Base-by-base conservation (phyloP, 2,329 filamentous ascomycete species). In the Aspergillus quadrilineatus region DNA sequence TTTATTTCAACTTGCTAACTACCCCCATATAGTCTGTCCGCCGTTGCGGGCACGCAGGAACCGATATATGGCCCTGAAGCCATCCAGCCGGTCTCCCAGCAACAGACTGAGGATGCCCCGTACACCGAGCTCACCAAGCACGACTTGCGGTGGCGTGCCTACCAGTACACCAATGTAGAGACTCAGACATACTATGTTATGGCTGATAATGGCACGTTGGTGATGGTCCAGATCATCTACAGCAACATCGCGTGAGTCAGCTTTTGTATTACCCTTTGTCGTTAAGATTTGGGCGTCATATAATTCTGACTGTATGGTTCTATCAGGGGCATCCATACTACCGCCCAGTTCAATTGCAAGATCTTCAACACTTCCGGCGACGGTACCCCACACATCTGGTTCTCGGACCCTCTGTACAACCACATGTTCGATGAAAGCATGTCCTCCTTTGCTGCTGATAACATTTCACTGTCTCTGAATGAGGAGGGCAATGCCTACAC, bases 11-110 rank as follows among this genome's bases (percentile, higher is more conserved):
- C 74, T 76, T 88, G 77, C 85, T 83, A 75, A 82, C 36, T 15
- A 46, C 28, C 44, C 60, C 57, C 49, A 48, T 55, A 37, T 68
- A 85, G 82, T 66, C 76, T 85, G 70, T 82, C 82, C 71, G 83
- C 92, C 76, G 92, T 96, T 73, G 92, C 92, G 72, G 92, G 95
- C 77, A 97, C 93, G 54, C 89, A 96, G 76, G 92, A 97, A 82
- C 93, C 93, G 71, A 89, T 95, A 77, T 97, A 99, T 75, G 94
- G 94, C 63, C 87, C 93, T 49, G 84, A 86, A 6, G 93, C 92
- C 68, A 90, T 97, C 75, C 88, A 85, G 71, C 88, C 92, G 22
- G 91, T 99, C 63, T 87, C 89, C 63, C 83, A 89, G 69, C 91
- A 89, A 69, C 91, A 97, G 78, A 83, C 89, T 61, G 84, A 88